Evolutionary conservation across 495 filamentous ascomycete species (phyloP), one percentile per base, ranked within the genome.

Genomic region (Apiosordaria backusii): DNA sequence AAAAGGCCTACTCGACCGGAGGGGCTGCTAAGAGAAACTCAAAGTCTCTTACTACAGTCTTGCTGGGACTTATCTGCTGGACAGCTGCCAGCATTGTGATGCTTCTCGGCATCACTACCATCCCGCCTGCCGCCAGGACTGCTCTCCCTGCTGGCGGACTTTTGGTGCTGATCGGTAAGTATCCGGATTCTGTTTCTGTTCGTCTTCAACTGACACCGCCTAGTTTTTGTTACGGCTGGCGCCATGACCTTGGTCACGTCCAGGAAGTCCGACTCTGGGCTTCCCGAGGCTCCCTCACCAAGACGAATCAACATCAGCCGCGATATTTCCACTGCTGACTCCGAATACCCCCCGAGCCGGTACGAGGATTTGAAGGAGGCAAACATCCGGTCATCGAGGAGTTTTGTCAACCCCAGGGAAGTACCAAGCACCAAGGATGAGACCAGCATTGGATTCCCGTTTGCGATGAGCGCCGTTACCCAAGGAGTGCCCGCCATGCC

Each of bases 91-190:
- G 84, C 64, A 80, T 82, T 7, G 72, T 79, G 5, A 73, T 84
- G 66, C 70, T 82, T 24, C 72, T 86, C 9, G 83, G 83, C 21
- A 75, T 83, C 59, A 62, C 64, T 9, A 68, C 69, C 24, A 72
- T 81, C 1, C 74, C 76, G 18, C 71, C 84, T 22, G 76, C 80
- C 4, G 67, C 78, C 23, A 77, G 77, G 69, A 86, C 81, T 4
- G 79, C 79, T 9, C 66, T 85, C n/a, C 84, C 84, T 26, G 77
- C 82, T 1, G 75, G 74, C 53, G 83, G 83, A 16, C 68, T 86
- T 21, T 72, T 79, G 13, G 72, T 84, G 23, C 65, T 85, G 72
- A 79, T 85, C 66, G 71, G 83, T 84, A 74, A 59, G 74, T 76
- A 22, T n/a, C 21, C 26, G 1, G 26, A 13, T 16, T n/a, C 50